A percentile compares a stretch with the other conserved stretches of the same genome.
phyloP scores from a whole-genome alignment of 352 stramenopile genomes.

The Pythium phragmitis region DNA sequence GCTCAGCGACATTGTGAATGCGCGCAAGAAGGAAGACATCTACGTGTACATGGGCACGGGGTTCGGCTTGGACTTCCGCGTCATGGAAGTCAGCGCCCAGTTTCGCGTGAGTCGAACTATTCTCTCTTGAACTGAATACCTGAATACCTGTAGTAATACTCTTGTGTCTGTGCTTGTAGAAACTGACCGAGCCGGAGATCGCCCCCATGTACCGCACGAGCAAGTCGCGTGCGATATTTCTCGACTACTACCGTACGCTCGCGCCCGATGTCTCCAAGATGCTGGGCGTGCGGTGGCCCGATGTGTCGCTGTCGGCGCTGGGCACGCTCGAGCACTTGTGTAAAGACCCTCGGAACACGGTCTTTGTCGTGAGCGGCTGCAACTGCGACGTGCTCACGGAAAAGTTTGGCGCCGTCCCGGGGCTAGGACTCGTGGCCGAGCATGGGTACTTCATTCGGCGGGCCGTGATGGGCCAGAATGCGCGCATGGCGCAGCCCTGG shows the following conservation, averaged over 20 bases:
- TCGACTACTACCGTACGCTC: conserved; percentile 99
- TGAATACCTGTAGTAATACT: neutral
- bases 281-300: conserved; percentile 70
- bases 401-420: conserved; percentile 92
- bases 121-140: neutral
- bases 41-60: conserved; percentile 91
- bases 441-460: conserved; percentile 96
- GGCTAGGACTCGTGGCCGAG: conserved; percentile 97
- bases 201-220: conserved; percentile 62
- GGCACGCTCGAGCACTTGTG: conserved; percentile 92
- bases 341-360: conserved; percentile 93
- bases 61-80: conserved; percentile 94
- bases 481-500: conserved; percentile 64
- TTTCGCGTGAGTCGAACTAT: conserved; percentile 76
- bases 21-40: conserved; percentile 72
- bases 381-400: conserved; percentile 95
- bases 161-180: conserved; percentile 27
- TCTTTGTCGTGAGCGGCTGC: conserved; percentile 98
- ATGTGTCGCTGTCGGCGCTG: conserved; percentile 67
- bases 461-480: conserved; percentile 59
- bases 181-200: conserved; percentile 69
- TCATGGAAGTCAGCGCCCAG: conserved; percentile 94
- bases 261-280: conserved; percentile 89
- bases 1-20: conserved; percentile 74
- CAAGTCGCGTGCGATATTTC: conserved; percentile 92